Conservation (phyloP, 1,139 yeast genomes). For the Pichia sp. region DNA sequence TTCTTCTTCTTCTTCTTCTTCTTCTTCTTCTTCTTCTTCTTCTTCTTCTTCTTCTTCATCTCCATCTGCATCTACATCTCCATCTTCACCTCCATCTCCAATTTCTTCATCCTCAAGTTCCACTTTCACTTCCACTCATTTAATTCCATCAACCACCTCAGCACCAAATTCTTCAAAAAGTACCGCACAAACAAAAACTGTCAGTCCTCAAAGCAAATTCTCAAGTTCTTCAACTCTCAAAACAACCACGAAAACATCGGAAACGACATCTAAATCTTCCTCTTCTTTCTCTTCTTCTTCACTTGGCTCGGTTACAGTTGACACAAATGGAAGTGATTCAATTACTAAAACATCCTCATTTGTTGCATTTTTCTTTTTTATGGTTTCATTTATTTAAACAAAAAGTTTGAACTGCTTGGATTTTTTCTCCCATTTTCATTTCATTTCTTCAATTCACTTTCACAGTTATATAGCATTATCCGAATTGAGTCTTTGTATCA, state of each 20-base stretch:
- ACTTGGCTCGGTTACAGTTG: not conserved
- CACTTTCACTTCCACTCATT: not conserved
- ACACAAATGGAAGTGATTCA: not conserved
- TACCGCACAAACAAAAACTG: not conserved
- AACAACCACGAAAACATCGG: not conserved
- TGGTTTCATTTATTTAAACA: not conserved
- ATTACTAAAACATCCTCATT: not conserved
- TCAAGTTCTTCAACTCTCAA: slow-evolving; percentile 2
- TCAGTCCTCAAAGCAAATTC: not conserved
- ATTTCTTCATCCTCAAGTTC: not conserved
- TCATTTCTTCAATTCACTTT: not conserved
- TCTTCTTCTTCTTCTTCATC: no score
- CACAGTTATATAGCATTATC: not conserved
- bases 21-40: no score
- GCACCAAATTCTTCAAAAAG: not conserved
- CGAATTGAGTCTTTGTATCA: not conserved
- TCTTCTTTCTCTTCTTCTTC: not conserved
- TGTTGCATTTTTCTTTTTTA: not conserved
- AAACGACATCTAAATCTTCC: not conserved
- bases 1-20: no score
- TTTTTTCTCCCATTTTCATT: not conserved
- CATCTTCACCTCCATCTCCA: not conserved
- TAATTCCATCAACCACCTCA: not conserved
- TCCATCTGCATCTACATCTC: not conserved
- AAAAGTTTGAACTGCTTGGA: not conserved